Conservation (phyloP, 2,329 filamentous ascomycete genomes). For the Exophiala dermatitidis region DNA sequence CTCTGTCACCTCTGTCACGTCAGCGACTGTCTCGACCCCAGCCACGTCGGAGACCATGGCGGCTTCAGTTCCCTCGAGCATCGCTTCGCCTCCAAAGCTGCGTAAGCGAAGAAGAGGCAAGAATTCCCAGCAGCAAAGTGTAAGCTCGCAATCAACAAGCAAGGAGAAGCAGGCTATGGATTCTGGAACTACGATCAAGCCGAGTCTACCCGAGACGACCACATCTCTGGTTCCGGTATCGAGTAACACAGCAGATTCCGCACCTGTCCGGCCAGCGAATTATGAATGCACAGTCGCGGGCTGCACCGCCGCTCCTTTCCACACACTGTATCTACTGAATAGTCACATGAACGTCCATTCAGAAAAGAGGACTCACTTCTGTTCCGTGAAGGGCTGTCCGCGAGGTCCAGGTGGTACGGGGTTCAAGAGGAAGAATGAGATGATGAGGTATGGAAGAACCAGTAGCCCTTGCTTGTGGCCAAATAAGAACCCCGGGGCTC, state of each 20-base stretch:
- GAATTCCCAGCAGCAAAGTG: no score
- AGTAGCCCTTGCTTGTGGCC: no score
- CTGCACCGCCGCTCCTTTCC: constrained; percentile 54
- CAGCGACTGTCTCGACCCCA: constrained; percentile 15
- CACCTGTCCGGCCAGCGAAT: constrained; percentile 30
- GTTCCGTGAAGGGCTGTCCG: constrained; percentile 51
- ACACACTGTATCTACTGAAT: constrained; percentile 59
- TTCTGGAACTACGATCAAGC: no score
- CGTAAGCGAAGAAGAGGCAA: constrained; percentile 1
- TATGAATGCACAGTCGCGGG: constrained; percentile 49
- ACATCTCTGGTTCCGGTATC: background rate
- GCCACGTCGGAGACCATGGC: constrained; percentile 14
- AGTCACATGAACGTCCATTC: constrained; percentile 57
- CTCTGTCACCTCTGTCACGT: constrained; percentile 11
- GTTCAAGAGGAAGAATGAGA: constrained; percentile 64
- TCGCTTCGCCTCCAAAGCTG: background rate
- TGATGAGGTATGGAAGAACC: constrained; percentile 42
- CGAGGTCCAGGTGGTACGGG: constrained; percentile 57
- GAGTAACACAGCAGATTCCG: background rate
- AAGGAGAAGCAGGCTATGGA: no score
- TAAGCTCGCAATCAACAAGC: background rate
- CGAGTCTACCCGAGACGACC: no score
- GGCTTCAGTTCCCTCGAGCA: constrained; percentile 15
- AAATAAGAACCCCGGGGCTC: no score
- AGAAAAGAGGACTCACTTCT: constrained; percentile 56